Evolutionary conservation across 2,329 filamentous ascomycete genomes (phyloP), one percentile per base, ranked within the genome.

Genomic region (Pseudonectria buxi): DNA sequence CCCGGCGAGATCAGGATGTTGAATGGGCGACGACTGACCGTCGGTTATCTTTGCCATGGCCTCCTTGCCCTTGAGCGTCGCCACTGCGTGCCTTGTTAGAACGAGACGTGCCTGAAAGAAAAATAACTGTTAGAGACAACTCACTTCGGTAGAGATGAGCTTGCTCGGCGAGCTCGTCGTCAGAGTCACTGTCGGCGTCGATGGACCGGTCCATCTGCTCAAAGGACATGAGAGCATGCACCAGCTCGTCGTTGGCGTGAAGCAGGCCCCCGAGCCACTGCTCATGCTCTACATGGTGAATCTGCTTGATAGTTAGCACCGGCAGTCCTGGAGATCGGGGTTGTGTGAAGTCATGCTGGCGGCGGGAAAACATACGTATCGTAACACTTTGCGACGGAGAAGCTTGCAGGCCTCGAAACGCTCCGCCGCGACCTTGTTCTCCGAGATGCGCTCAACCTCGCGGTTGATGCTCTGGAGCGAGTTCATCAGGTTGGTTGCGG

Each of bases 241-340:
- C 86, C n/a, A 98, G 80, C 61, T 94, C 86, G 52, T 98, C 92
- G 53, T 98, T 96, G 45, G 90, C 89, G 53, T 92, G 86, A 13
- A 98, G 79, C 4, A 98, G 72, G 41, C 86, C 82, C 28, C 90
- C 92, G 7, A 98, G 80, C 72, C 85, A 95, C 53, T 96, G 81
- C 54, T 96, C 90, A 7, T 80, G 82, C 57, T 95, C 86, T 10
- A 96, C 83, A 33, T 88, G 75, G 55, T 96, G 87, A 44, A 96
- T 95, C 77, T 81, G 36, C 11, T 24, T 27, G 3, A 24, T 43
- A 15, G 13, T 41, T 15, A 40, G 33, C 24, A 27, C 16, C n/a
- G 27, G 14, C 13, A 18, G 15, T 12, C 14, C 18, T 10, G 7
- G 12, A 9, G 18, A 22, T 9, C 5, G 18, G 18, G 9, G 5